Percentiles rank a stretch among this genome's conserved stretches.
These are phyloP conservation scores for Cadophora gregata DNA, from an alignment of 2,329 filamentous ascomycete species.

Conservation along the genomic window DNA sequence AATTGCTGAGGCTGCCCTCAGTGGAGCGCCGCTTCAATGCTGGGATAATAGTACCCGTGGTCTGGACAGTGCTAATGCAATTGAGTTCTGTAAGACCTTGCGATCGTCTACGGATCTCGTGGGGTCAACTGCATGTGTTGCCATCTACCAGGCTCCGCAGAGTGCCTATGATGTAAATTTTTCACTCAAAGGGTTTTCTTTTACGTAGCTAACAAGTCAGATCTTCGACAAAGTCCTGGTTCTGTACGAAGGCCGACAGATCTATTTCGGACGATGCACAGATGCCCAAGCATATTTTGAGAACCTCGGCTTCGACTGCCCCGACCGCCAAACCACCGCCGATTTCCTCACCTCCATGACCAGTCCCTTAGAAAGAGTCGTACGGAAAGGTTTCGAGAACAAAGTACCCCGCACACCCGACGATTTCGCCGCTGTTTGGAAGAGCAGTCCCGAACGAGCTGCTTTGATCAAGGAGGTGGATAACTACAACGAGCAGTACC, in stretches of 20 bases:
- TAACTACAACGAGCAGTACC: conserved; percentile 40
- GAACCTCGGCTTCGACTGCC: conserved; percentile 74
- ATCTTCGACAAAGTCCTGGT: conserved; percentile 73
- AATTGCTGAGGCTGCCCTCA: conserved; percentile 75
- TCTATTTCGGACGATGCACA: conserved; percentile 71
- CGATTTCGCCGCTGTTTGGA: conserved; percentile 66
- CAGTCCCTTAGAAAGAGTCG: conserved; percentile 54
- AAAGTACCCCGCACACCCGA: conserved; percentile 71
- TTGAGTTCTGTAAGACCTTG: conserved; percentile 74
- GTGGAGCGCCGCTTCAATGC: conserved; percentile 64
- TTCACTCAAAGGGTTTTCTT: background rate
- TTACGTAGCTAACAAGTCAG: conserved; percentile 32
- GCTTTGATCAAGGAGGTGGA: conserved; percentile 48
- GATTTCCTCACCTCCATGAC: conserved; percentile 84
- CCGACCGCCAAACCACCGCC: conserved; percentile 57
- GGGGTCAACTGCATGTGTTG: conserved; percentile 65
- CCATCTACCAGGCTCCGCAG: conserved; percentile 76
- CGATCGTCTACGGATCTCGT: conserved; percentile 69
- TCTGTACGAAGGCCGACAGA: conserved; percentile 70
- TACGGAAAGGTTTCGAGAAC: conserved; percentile 62
- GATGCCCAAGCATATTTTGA: conserved; percentile 73
- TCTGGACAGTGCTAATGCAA: conserved; percentile 73
- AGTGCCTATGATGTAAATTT: conserved; percentile 64
- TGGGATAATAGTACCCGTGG: conserved; percentile 80
- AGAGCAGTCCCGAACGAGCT: conserved; percentile 52